Base-by-base conservation (phyloP, 768 basidiomycete species). In the Lepiota venenata region DNA sequence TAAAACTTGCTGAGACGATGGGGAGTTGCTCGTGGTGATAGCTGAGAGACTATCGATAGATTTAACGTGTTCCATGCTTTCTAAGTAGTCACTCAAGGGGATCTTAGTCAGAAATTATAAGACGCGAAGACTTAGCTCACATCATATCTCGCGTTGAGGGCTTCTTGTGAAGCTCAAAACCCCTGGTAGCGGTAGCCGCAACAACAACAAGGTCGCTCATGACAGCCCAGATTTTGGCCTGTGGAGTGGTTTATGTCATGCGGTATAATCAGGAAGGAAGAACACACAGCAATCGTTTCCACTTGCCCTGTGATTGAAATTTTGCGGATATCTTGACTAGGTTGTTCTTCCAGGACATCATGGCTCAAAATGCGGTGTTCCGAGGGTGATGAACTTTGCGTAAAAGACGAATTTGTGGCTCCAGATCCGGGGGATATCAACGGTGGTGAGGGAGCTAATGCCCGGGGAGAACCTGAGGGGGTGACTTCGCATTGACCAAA, bases 161-260 rank as follows among this genome's bases (percentile, higher is more conserved):
- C 22, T 55, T 55, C 14, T 42, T 40, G 73, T 35, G 78, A 78
- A 21, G 78, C 74, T 4, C 63, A 64, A 40, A 59, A 27, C 27
- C 29, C 36, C 27, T 47, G 4, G 55, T 36, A 11, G 52, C 40
- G 9, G 47, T 48, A 47, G 60, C 59, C 9, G 57, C 80, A 15
- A 82, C 81, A 70, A 81, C 77, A 15, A 91, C 74, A 35, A 83
- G 70, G 42, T 90, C 87, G 16, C 84, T 81, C 10, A 84, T 72
- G 9, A 83, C 80, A 10, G 72, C 56, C 86, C 87, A 88, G 58
- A 92, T 85, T 62, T 82, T 88, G 22, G 76, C 64, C 90, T 91
- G 58, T 7, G 37, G 48, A 20, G 50, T 25, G 2, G 15, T 43
- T 46, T 55, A 45, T 37, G 16, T 41, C n/a, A 44, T 25, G n/a